Evolutionary conservation across 306 rosid genomes (phyloP).

Genomic region (Gastrolobium villosum): DNA sequence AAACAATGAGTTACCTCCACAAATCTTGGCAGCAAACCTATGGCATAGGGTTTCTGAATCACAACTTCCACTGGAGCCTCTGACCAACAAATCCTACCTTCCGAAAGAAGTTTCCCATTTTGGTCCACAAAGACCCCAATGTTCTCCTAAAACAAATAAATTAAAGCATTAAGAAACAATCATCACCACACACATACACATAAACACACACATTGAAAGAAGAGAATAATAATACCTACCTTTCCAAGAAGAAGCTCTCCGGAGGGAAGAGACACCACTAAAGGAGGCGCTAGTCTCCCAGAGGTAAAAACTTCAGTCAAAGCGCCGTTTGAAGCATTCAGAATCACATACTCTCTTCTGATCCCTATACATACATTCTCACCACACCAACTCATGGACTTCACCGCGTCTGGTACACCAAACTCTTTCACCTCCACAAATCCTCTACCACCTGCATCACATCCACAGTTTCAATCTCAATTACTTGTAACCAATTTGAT

Average conservation of each 20-base stretch:
- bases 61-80: conserved; percentile 90
- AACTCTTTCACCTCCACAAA: conserved; percentile 96
- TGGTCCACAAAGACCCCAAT: conserved; percentile 98
- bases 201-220: conserved; percentile 31
- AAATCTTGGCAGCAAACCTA: conserved; percentile 85
- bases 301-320: conserved; percentile 91
- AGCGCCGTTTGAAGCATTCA: conserved; percentile 81
- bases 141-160: conserved; percentile 68
- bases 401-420: conserved; percentile 87
- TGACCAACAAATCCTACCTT: conserved; percentile 98
- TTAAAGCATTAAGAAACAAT: background rate
- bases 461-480: background rate
- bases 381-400: conserved; percentile 97
- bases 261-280: conserved; percentile 88
- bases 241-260: conserved; percentile 99
- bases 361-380: conserved; percentile 94
- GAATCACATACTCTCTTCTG: conserved; percentile 83
- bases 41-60: conserved; percentile 89
- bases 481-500: background rate
- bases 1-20: conserved; percentile 73
- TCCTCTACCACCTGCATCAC: conserved; percentile 84
- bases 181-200: background rate
- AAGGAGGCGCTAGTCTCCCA: conserved; percentile 92
- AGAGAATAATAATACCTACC: conserved; percentile 71
- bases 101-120: conserved; percentile 92